Evolutionary conservation across 768 basidiomycete genomes (phyloP).

Genomic region (Suillus cothurnatus): DNA sequence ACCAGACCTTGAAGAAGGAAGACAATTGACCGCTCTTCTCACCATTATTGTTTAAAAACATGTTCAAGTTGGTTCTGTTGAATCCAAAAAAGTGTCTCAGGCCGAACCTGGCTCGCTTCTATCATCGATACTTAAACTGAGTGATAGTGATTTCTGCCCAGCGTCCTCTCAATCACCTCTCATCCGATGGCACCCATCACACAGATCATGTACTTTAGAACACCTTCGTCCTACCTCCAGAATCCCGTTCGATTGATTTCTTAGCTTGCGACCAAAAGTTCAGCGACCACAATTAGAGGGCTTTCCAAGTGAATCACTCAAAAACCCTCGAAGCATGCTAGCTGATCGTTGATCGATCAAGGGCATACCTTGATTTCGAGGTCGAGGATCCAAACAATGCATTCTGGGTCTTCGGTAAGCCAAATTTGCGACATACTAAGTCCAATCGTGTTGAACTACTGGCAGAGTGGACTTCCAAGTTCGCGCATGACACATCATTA

Average conservation of each 20-base stretch:
- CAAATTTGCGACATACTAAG: conserved; percentile 14
- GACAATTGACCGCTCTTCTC: neutral
- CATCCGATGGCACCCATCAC: conserved; percentile 28
- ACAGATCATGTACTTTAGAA: conserved; percentile 29
- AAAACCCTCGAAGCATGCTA: neutral
- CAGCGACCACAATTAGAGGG: conserved; percentile 18
- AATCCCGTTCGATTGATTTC: conserved; percentile 21
- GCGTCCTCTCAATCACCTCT: neutral
- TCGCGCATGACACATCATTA: conserved; percentile 15
- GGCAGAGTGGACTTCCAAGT: conserved; percentile 30
- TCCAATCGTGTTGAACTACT: neutral
- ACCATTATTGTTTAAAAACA: neutral
- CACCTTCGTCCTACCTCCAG: conserved; percentile 19
- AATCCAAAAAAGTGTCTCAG: neutral
- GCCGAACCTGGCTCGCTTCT: conserved; percentile 15
- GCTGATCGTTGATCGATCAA: conserved; percentile 15
- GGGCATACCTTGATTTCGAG: conserved; percentile 26
- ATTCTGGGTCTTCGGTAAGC: conserved; percentile 27
- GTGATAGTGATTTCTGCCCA: neutral
- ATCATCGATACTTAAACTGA: neutral
- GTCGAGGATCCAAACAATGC: conserved; percentile 27
- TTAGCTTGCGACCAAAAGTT: conserved; percentile 10
- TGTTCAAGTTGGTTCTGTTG: neutral
- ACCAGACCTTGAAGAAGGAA: neutral
- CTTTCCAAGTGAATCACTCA: conserved; percentile 19